A percentile compares a stretch with the other conserved stretches of the same genome.
Evolutionary conservation across 139 green algal genomes (phyloP).

Genomic region (Gonium pectorale): DNA sequence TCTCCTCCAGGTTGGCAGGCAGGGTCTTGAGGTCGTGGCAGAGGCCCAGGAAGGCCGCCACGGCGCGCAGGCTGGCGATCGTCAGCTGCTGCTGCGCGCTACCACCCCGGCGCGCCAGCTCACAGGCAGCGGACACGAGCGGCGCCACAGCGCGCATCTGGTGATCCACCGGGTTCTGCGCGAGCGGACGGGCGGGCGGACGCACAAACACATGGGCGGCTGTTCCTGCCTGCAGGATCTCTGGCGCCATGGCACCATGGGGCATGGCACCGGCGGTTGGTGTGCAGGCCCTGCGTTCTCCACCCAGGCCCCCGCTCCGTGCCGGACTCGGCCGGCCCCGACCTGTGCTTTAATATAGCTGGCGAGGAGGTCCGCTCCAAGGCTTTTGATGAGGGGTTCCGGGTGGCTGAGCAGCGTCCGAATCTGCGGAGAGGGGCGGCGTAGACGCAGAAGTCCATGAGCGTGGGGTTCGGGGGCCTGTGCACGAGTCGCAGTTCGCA

Average conservation of each 20-base stretch:
- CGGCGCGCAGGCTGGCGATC: conserved; percentile 17
- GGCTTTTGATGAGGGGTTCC: conserved; percentile 31
- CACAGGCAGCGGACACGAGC: conserved; percentile 1
- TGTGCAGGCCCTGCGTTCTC: no score
- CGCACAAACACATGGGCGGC: no score
- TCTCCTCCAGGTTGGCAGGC: conserved; percentile 46
- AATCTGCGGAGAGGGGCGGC: conserved; percentile 57
- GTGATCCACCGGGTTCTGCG: conserved; percentile 29
- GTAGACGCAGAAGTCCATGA: no score
- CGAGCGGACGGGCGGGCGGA: no score
- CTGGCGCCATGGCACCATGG: no score
- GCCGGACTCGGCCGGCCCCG: no score
- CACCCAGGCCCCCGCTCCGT: no score
- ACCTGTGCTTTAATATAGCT: conserved; percentile 48
- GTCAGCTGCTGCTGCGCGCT: background rate
- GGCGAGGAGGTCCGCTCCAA: conserved; percentile 47
- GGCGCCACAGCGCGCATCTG: conserved; percentile 6
- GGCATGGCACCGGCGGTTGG: no score
- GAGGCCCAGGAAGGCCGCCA: conserved; percentile 34
- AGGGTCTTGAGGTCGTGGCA: conserved; percentile 48
- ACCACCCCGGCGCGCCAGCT: background rate
- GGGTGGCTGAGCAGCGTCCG: conserved; percentile 51
- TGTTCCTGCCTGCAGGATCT: no score
- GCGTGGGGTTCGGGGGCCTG: no score
- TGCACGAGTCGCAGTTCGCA: no score